Conservation (phyloP, 352 stramenopile species). For the Thraustotheca clavata region DNA sequence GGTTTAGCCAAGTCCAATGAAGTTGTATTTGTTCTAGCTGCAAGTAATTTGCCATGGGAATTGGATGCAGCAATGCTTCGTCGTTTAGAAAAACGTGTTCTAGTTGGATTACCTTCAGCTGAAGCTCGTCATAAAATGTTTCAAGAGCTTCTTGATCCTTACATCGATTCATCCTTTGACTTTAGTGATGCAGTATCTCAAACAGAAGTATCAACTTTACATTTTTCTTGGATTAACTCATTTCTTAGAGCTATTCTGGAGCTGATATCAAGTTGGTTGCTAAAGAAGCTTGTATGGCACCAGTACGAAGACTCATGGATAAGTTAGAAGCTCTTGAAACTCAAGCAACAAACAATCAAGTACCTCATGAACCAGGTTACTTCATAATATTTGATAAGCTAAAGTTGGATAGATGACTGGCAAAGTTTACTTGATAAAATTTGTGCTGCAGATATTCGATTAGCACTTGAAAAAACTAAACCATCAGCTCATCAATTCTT, state of each 20-base stretch:
- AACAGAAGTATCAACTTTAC: conserved; percentile 31
- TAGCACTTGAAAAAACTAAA: conserved; percentile 65
- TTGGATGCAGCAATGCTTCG: conserved; percentile 71
- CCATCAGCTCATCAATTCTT: conserved; percentile 66
- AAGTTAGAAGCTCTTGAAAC: conserved; percentile 43
- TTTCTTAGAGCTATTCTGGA: conserved; percentile 52
- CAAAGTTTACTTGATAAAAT: conserved; percentile 50
- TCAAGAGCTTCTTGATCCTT: conserved; percentile 45
- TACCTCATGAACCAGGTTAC: background rate
- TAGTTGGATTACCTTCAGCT: conserved; percentile 58
- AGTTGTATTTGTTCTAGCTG: conserved; percentile 74
- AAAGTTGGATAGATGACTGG: conserved; percentile 31
- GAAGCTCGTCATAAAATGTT: conserved; percentile 56
- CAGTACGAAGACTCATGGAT: conserved; percentile 58
- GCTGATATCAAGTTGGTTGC: conserved; percentile 79
- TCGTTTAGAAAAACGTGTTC: conserved; percentile 73
- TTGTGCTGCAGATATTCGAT: conserved; percentile 38
- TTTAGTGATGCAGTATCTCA: conserved; percentile 41
- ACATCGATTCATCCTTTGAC: conserved; percentile 37
- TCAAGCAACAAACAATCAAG: conserved; percentile 11
- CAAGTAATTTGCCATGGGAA: conserved; percentile 79
- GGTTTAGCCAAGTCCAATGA: conserved; percentile 68
- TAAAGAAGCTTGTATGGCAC: conserved; percentile 80
- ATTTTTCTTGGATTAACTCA: background rate
- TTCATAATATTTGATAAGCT: background rate